Evolutionary conservation across 1,284 basidiomycete genomes (phyloP).

Genomic region (Apiotrichum domesticum): DNA sequence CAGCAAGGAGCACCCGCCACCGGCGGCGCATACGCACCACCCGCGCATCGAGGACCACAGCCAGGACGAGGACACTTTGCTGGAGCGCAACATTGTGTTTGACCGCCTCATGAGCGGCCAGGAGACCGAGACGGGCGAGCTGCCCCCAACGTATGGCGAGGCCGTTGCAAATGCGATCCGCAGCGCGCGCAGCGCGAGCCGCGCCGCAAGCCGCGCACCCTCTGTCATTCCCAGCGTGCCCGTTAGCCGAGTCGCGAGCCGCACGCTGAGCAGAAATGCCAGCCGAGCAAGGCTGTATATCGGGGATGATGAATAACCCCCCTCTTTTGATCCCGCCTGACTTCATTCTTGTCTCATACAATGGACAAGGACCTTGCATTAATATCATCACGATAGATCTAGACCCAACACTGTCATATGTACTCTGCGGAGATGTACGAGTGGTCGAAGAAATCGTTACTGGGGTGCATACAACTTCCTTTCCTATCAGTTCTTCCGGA

Average conservation of each 20-base stretch:
- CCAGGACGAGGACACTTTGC: conserved; percentile 32
- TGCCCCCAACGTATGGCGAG: conserved; percentile 58
- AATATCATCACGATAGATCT: not conserved
- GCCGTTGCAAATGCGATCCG: conserved; percentile 31
- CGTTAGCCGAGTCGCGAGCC: not conserved
- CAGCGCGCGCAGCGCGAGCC: conserved; percentile 4
- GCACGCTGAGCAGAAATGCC: conserved; percentile 2
- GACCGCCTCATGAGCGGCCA: conserved; percentile 58
- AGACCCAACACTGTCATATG: not conserved
- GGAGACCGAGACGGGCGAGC: conserved; percentile 59
- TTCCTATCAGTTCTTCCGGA: not conserved
- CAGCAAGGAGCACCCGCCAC: not conserved
- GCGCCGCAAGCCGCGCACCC: not conserved
- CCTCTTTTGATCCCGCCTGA: not conserved
- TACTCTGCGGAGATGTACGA: not conserved
- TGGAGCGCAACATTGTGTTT: conserved; percentile 47
- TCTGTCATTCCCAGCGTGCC: not conserved
- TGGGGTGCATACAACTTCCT: too few relatives aligned
- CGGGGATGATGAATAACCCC: not conserved
- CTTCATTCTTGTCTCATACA: not conserved
- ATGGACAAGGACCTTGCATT: too few relatives aligned
- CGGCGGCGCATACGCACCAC: not conserved
- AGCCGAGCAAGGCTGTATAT: not conserved
- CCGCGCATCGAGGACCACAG: not conserved
- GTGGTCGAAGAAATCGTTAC: too few relatives aligned